Conservation (phyloP, 441 rosid genomes). For the Lepidium campestre region DNA sequence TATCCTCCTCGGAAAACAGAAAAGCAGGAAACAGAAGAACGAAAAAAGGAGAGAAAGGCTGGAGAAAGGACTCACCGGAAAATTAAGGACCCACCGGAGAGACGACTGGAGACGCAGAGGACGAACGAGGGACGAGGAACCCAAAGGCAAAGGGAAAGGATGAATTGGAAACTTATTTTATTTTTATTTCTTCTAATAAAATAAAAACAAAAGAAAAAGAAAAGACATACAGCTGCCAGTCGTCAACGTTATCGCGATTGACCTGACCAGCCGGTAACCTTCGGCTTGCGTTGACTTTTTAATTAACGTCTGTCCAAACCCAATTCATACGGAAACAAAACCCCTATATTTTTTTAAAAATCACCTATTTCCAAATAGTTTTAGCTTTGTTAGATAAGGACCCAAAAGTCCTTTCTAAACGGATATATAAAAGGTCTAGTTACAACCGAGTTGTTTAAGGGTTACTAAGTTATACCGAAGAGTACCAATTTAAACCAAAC, state of each 20-base stretch:
- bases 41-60: background rate
- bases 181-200: background rate
- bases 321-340: background rate
- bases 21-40: background rate
- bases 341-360: background rate
- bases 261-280: slow-evolving; percentile 36
- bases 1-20: background rate
- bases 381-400: background rate
- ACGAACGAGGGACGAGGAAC: background rate
- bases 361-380: background rate
- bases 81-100: slow-evolving; percentile 14
- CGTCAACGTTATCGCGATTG: background rate
- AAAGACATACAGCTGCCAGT: slow-evolving; percentile 2
- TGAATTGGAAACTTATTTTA: background rate
- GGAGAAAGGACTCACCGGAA: background rate
- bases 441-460: background rate
- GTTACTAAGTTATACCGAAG: background rate
- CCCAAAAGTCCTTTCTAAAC: background rate
- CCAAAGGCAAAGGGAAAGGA: slow-evolving; percentile 8
- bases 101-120: background rate
- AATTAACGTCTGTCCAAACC: slow-evolving; percentile 1
- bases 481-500: background rate
- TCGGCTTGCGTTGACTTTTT: slow-evolving; percentile 24
- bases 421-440: background rate
- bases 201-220: background rate